Percentiles rank a stretch among this genome's conserved stretches.
phyloP scores from a whole-genome alignment of 2,329 filamentous ascomycete species.

The Aspergillus chevalieri region DNA sequence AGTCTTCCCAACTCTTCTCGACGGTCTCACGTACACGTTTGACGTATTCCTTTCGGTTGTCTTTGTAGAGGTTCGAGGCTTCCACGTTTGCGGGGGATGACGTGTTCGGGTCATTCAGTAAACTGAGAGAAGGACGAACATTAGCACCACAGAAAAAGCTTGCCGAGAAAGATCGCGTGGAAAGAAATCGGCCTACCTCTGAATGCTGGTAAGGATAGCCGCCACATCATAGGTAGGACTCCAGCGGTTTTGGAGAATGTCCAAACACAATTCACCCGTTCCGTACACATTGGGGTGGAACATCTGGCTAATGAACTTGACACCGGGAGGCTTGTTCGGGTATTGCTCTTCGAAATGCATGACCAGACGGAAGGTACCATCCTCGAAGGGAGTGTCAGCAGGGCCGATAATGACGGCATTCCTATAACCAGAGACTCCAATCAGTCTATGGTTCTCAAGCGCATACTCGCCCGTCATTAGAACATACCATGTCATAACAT shows the following conservation, averaged over 20 bases:
- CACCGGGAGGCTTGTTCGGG: conserved; percentile 92
- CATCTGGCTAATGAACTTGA: conserved; percentile 99
- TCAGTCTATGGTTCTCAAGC: conserved; percentile 20
- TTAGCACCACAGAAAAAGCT: neutral
- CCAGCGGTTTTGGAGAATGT: conserved; percentile 97
- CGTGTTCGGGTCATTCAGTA: conserved; percentile 98
- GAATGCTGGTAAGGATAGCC: conserved; percentile 92
- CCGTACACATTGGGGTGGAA: conserved; percentile 99
- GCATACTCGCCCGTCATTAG: neutral
- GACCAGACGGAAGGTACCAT: conserved; percentile 92
- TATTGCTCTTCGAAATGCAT: conserved; percentile 99
- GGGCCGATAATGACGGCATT: conserved; percentile 98
- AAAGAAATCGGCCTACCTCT: conserved; percentile 58
- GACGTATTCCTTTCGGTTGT: conserved; percentile 92
- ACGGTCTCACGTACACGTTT: conserved; percentile 95
- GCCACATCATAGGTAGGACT: conserved; percentile 98
- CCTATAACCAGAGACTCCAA: conserved; percentile 47
- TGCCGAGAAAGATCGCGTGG: no score
- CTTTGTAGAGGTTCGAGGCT: conserved; percentile 96
- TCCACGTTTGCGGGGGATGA: conserved; percentile 96
- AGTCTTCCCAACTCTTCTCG: conserved; percentile 99
- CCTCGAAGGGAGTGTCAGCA: conserved; percentile 94
- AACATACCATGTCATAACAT: conserved; percentile 37
- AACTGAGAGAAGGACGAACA: conserved; percentile 45
- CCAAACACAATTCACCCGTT: conserved; percentile 90